phyloP scores from a whole-genome alignment of 352 stramenopile species.

The Phytophthora sp. region DNA sequence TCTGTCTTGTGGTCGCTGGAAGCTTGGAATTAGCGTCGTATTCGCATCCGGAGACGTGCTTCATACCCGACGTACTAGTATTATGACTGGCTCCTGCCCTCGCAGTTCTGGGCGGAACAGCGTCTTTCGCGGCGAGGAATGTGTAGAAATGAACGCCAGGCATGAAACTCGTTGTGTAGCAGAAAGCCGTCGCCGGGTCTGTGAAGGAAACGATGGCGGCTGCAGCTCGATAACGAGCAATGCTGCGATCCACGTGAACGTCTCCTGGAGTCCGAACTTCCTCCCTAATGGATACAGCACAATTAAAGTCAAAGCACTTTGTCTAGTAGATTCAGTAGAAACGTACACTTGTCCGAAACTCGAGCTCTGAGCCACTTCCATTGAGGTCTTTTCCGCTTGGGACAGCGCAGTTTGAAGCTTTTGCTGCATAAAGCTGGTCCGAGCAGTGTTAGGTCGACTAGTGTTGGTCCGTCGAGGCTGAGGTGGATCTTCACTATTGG shows the following conservation, averaged over 20 bases:
- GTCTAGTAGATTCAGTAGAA: too few species aligned
- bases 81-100: not conserved
- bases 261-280: constrained; percentile 8
- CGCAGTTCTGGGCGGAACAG: constrained; percentile 2
- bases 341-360: constrained; percentile 35
- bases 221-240: constrained; percentile 59
- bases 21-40: constrained; percentile 10
- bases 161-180: constrained; percentile 72
- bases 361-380: constrained; percentile 33
- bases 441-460: constrained; percentile 17
- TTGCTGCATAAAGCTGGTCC: constrained; percentile 62
- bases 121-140: constrained; percentile 68
- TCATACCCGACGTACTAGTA: not conserved
- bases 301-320: too few species aligned
- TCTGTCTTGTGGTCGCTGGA: constrained; percentile 20
- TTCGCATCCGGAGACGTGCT: not conserved
- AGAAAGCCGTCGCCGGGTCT: constrained; percentile 52
- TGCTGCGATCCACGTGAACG: constrained; percentile 20
- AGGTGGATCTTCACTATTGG: constrained; percentile 16
- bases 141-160: constrained; percentile 84
- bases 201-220: constrained; percentile 68
- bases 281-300: constrained; percentile 11
- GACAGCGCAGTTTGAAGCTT: constrained; percentile 70
- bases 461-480: not conserved
- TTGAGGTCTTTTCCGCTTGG: constrained; percentile 49